Conservation (phyloP, 2,329 filamentous ascomycete genomes). For the Hymenoscyphus infarciens region DNA sequence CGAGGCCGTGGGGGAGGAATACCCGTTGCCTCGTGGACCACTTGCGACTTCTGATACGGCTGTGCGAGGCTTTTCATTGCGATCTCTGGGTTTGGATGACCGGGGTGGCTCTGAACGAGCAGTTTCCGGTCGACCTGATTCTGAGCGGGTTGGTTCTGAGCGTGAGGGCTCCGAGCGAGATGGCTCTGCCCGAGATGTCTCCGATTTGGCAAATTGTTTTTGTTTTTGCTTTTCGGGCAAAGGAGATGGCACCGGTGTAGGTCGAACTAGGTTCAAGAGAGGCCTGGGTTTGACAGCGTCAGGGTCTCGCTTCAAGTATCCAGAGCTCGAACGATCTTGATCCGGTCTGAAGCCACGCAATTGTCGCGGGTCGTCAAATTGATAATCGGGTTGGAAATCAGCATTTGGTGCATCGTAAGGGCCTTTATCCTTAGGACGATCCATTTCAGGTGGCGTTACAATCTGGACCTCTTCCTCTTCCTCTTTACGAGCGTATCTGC, state of each 20-base stretch:
- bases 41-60: conserved; percentile 38
- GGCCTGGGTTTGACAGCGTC: conserved; percentile 41
- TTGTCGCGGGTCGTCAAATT: conserved; percentile 50
- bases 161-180: conserved; percentile 14
- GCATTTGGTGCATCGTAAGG: conserved; percentile 57
- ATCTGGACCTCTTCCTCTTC: conserved; percentile 43
- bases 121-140: conserved; percentile 10
- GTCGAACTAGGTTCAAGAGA: conserved; percentile 57
- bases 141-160: conserved; percentile 4
- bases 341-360: conserved; percentile 37
- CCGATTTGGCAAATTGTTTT: conserved; percentile 29
- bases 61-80: conserved; percentile 10
- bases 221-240: conserved; percentile 40
- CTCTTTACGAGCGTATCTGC: conserved; percentile 45
- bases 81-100: conserved; percentile 29
- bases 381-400: conserved; percentile 60
- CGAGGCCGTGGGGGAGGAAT: conserved; percentile 39
- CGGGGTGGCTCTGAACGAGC: conserved; percentile 11
- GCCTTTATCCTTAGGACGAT: conserved; percentile 44
- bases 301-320: conserved; percentile 29
- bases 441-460: conserved; percentile 52
- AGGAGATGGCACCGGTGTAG: conserved; percentile 55
- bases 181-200: conserved; percentile 26
- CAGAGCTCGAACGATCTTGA: conserved; percentile 23
- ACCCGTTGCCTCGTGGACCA: conserved; percentile 41